phyloP scores from a whole-genome alignment of 139 green algal genomes.

The Coccomyxa sp. region DNA sequence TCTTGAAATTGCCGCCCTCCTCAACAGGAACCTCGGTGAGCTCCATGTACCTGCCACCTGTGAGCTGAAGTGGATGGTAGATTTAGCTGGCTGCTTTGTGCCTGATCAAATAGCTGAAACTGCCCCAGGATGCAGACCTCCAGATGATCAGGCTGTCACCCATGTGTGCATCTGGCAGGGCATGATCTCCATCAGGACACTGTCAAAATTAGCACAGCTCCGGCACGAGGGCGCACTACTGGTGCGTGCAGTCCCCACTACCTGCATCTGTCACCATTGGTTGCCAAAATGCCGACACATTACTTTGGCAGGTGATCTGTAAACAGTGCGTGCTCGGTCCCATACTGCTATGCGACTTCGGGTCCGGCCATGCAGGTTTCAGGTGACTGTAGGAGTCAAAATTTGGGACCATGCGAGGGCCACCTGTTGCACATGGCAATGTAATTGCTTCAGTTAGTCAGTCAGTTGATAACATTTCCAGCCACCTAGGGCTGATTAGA shows the following conservation, averaged over 20 bases:
- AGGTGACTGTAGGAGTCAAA: neutral
- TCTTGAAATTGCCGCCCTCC: slow-evolving; percentile 46
- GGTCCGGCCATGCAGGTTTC: too few relatives aligned
- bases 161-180: slow-evolving; percentile 13
- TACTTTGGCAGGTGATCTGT: neutral
- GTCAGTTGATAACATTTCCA: too few relatives aligned
- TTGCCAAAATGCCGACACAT: neutral
- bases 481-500: too few relatives aligned
- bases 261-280: too few relatives aligned
- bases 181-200: slow-evolving; percentile 18
- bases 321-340: too few relatives aligned
- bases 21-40: slow-evolving; percentile 42
- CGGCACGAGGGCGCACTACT: slow-evolving; percentile 26
- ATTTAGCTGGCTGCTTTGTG: neutral
- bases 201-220: slow-evolving; percentile 28
- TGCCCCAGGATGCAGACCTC: neutral
- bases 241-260: slow-evolving; percentile 24
- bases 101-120: neutral
- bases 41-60: neutral
- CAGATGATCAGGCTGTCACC: neutral
- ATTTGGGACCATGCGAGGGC: too few relatives aligned
- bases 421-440: too few relatives aligned
- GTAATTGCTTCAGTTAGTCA: too few relatives aligned
- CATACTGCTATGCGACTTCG: too few relatives aligned
- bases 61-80: neutral